Base-by-base conservation (phyloP, 2,329 filamentous ascomycete species). In the Helotiales sp. region DNA sequence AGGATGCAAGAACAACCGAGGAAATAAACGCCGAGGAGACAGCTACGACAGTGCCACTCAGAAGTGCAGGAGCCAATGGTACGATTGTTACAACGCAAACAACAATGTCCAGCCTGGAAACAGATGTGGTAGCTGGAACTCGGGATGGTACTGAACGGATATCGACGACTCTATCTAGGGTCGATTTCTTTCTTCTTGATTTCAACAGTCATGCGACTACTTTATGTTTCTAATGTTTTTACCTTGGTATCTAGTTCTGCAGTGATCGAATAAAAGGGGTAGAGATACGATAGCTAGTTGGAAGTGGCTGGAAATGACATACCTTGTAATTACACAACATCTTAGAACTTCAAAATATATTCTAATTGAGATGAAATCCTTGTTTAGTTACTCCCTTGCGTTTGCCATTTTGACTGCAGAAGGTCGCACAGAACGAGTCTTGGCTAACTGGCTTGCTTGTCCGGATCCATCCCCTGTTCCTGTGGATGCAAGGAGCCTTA, bases 11-110 rank as follows among this genome's bases (percentile, higher is more conserved):
- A 71, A 72, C 63, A 75, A 73, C 67, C 67, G 64, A 66, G 71
- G 72, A 7, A 52, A 52, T 6, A 3, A 28, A 2, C 28, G 28
- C 47, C 54, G 52, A 58, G 73, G 75, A 5, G 73, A 76, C 59
- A 70, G 62, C 7, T 76, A 74, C 55, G 66, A 58, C 10, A 69
- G 64, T 10, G 81, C 82, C 11, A 71, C 66, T 22, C 74, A 71
- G 62, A 84, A 84, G 75, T 87, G 85, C 75, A 76, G 79, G 66
- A 76, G 78, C 22, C 85, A 87, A 78, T 84, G 84, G 72, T 70
- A 70, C 3, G 84, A 86, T 72, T 87, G 84, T 69, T 72, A 84
- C 66, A 57, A 43, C 15, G 75, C 77, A 30, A 86, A 87, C 75
- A 75, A 72, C 67, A 71, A 76, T 13, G 76, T 81, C 32, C 77